These are phyloP conservation scores for Coelastrella sp. DNA, from an alignment of 139 green algal species.

Conservation along the genomic window DNA sequence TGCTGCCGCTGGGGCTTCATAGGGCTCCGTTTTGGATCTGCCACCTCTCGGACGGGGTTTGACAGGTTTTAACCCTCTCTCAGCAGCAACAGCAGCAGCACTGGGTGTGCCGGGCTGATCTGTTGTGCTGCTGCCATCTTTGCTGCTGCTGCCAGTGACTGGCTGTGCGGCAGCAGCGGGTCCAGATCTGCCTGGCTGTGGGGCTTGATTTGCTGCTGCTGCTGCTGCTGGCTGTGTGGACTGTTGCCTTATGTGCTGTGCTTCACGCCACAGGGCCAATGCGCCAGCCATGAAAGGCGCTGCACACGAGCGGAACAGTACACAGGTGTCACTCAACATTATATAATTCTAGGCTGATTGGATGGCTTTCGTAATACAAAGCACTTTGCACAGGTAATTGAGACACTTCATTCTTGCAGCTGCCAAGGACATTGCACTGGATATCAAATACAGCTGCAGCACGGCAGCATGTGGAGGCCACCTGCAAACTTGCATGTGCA, in stretches of 20 bases:
- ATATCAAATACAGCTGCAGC: no score
- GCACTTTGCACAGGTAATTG: no score
- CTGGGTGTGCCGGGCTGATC: neutral
- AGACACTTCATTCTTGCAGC: no score
- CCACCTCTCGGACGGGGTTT: no score
- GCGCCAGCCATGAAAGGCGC: slow-evolving; percentile 10
- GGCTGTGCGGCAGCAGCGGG: neutral
- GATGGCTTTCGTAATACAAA: no score
- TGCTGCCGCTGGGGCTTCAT: neutral
- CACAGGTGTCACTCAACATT: no score
- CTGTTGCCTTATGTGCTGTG: neutral
- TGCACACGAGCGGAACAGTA: neutral
- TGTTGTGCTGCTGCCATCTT: neutral
- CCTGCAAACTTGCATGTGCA: no score
- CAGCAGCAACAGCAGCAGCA: neutral
- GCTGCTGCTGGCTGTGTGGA: neutral
- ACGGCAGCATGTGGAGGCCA: no score
- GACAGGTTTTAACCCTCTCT: neutral
- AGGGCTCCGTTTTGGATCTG: no score
- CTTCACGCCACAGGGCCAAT: neutral
- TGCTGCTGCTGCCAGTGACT: neutral
- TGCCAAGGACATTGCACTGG: no score
- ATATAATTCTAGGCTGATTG: no score
- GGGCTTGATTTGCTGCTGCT: neutral
- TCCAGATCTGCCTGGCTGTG: neutral